Evolutionary conservation across 495 filamentous ascomycete genomes (phyloP).

Genomic region (Pyrenula massariospora): DNA sequence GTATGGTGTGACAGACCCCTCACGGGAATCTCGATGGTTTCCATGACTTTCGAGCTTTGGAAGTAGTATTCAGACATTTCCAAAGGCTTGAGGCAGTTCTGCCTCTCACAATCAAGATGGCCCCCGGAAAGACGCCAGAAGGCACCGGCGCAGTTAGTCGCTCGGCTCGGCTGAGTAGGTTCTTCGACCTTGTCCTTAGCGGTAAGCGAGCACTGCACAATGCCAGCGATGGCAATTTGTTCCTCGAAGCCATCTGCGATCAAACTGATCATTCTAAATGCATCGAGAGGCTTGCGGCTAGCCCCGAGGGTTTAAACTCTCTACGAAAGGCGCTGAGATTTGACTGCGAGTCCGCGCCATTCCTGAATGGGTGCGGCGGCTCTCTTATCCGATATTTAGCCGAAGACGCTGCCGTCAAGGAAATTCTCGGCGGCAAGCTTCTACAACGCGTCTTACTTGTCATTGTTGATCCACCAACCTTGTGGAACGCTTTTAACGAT

Average conservation of each 20-base stretch:
- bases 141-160: not conserved
- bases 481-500: slow-evolving; percentile 47
- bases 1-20: no score
- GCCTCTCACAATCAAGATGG: no score
- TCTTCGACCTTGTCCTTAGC: slow-evolving; percentile 18
- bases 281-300: slow-evolving; percentile 43
- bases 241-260: slow-evolving; percentile 47
- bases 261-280: slow-evolving; percentile 36
- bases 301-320: slow-evolving; percentile 28
- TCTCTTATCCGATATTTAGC: slow-evolving; percentile 18
- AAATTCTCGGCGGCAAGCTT: slow-evolving; percentile 41
- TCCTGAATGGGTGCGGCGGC: slow-evolving; percentile 32
- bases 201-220: slow-evolving; percentile 20
- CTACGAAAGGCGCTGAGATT: slow-evolving; percentile 36
- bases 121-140: no score
- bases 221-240: slow-evolving; percentile 33
- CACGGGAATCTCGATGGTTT: no score
- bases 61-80: no score
- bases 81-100: no score
- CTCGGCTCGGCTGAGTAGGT: slow-evolving; percentile 6
- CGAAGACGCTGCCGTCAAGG: slow-evolving; percentile 28
- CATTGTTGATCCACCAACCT: slow-evolving; percentile 45
- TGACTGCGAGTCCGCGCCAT: slow-evolving; percentile 31
- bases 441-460: slow-evolving; percentile 37
- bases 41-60: no score